Evolutionary conservation across 148 eudicot genomes (phyloP).

Genomic region (Beta vulgaris): DNA sequence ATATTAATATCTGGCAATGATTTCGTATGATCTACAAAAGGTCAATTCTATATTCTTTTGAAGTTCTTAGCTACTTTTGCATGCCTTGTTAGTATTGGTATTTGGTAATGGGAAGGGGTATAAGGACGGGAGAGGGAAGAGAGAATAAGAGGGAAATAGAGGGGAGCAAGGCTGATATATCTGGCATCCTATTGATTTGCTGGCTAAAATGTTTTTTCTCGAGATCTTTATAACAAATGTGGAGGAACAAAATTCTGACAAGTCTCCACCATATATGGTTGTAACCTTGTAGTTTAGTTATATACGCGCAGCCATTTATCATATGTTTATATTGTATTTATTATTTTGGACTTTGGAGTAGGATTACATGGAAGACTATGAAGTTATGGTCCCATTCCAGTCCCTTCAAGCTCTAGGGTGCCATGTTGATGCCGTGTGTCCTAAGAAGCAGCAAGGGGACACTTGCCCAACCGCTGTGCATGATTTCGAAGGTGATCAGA

Average conservation of each 20-base stretch:
- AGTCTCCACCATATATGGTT: not conserved
- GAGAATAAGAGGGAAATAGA: not conserved
- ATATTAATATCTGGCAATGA: not conserved
- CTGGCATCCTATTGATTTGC: not conserved
- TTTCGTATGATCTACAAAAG: not conserved
- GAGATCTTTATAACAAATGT: not conserved
- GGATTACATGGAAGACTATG: conserved; percentile 99
- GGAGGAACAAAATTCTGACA: not conserved
- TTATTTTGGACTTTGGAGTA: conserved; percentile 21
- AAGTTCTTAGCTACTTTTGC: not conserved
- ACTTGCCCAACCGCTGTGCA: conserved; percentile 87
- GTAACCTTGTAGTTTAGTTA: not conserved
- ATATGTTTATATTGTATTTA: not conserved
- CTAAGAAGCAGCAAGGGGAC: conserved; percentile 73
- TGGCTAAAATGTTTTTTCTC: not conserved
- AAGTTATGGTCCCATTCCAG: conserved; percentile 91
- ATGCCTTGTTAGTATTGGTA: not conserved
- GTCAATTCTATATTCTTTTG: not conserved
- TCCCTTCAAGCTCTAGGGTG: conserved; percentile 95
- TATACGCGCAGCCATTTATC: not conserved
- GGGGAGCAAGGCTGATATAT: not conserved
- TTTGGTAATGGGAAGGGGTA: not conserved
- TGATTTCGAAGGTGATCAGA: conserved; percentile 98
- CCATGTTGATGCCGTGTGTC: conserved; percentile 95
- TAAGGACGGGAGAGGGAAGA: not conserved